Percentiles rank a stretch among this genome's conserved stretches.
These are phyloP conservation scores for Lactarius sanguifluus DNA, from an alignment of 768 basidiomycete genomes.

Conservation along the genomic window DNA sequence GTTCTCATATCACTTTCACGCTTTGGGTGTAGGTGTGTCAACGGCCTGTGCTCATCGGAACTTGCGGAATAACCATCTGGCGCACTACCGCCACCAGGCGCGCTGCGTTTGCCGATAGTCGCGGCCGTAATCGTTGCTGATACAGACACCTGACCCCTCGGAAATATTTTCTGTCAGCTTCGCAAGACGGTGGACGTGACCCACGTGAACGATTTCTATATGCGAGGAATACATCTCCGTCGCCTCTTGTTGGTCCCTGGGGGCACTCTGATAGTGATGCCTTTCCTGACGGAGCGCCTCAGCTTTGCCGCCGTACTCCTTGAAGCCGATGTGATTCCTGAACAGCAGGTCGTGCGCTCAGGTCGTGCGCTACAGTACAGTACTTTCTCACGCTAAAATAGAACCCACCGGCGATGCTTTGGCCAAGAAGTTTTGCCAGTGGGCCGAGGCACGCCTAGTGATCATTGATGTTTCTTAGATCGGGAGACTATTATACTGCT, in stretches of 20 bases:
- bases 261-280: background rate
- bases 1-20: background rate
- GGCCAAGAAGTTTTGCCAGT: background rate
- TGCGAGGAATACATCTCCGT: background rate
- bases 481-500: background rate
- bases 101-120: background rate
- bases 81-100: background rate
- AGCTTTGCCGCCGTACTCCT: background rate
- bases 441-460: background rate
- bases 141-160: background rate
- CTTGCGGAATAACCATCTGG: background rate
- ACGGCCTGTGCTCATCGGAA: background rate
- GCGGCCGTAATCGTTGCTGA: background rate
- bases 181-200: no score
- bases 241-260: background rate
- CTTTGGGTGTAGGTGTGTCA: no score
- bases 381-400: background rate
- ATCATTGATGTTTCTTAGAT: background rate
- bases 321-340: background rate
- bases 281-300: background rate
- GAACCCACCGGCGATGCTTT: background rate
- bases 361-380: background rate
- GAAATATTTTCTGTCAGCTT: no score
- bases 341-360: background rate
- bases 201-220: background rate